Percentiles rank a stretch among this genome's conserved stretches.
These are phyloP conservation scores for Mollisiaceae sp. DNA, from an alignment of 2,329 filamentous ascomycete species.

Conservation along the genomic window DNA sequence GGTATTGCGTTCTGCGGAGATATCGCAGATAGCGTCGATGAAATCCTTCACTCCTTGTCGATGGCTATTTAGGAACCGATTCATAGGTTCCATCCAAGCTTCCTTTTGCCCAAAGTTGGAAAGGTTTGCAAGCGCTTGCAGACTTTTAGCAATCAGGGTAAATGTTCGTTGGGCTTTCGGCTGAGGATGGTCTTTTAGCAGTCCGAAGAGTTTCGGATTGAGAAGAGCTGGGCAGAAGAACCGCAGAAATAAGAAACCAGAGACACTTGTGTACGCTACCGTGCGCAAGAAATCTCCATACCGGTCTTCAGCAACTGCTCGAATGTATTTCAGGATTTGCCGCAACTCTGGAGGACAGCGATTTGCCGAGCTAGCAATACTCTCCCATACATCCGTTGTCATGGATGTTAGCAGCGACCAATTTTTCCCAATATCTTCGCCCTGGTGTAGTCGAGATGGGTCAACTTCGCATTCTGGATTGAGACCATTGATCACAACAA, in stretches of 20 bases:
- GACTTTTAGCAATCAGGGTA: constrained; percentile 88
- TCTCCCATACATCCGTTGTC: constrained; percentile 85
- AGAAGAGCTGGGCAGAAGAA: constrained; percentile 97
- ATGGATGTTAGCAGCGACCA: constrained; percentile 78
- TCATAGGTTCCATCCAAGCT: constrained; percentile 99
- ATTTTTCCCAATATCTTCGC: constrained; percentile 79
- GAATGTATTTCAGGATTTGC: constrained; percentile 86
- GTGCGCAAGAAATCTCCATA: constrained; percentile 92
- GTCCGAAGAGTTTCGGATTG: constrained; percentile 90
- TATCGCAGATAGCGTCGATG: constrained; percentile 83
- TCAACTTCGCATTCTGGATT: constrained; percentile 96
- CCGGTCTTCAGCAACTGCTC: constrained; percentile 89
- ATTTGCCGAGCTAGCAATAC: constrained; percentile 75
- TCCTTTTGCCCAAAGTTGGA: constrained; percentile 93
- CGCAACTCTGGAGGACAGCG: constrained; percentile 82
- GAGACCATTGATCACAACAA: constrained; percentile 86
- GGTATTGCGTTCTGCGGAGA: constrained; percentile 72
- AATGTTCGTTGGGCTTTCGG: constrained; percentile 84
- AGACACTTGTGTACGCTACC: constrained; percentile 91
- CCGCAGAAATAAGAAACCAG: constrained; percentile 89
- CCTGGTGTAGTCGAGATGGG: constrained; percentile 72
- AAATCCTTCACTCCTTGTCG: constrained; percentile 84
- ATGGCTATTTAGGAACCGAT: constrained; percentile 78
- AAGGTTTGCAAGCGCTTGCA: constrained; percentile 90
- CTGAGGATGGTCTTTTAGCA: constrained; percentile 82